Evolutionary conservation across 805 yeast genomes (phyloP).

Genomic region (Candida loeiensis): DNA sequence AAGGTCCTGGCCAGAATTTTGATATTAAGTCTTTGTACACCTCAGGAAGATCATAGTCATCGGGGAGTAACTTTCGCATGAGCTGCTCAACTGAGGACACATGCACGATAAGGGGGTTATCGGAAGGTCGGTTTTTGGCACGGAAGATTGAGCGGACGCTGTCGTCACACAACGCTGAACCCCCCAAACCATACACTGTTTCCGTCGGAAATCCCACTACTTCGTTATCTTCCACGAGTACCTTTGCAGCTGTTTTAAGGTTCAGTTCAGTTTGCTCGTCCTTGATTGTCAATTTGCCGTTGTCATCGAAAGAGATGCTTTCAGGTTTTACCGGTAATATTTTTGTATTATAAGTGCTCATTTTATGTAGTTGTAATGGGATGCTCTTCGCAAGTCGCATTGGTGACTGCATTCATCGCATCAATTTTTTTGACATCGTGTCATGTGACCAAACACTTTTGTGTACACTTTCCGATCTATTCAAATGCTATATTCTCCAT

Average conservation of each 20-base stretch:
- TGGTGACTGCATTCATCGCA: conserved; percentile 5
- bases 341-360: conserved; percentile 22
- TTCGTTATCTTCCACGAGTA: conserved; percentile 43
- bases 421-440: background rate
- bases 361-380: background rate
- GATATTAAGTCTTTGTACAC: conserved; percentile 62
- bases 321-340: conserved; percentile 54
- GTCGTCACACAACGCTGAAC: conserved; percentile 69
- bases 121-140: conserved; percentile 93
- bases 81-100: conserved; percentile 76
- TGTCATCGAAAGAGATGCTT: conserved; percentile 46
- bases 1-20: conserved; percentile 94
- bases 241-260: conserved; percentile 55
- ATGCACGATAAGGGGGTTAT: conserved; percentile 91
- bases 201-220: conserved; percentile 96
- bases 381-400: conserved; percentile 2
- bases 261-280: conserved; percentile 52
- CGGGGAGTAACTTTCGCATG: conserved; percentile 51
- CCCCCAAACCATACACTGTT: conserved; percentile 95
- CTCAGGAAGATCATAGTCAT: conserved; percentile 55
- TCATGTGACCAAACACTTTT: background rate
- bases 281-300: conserved; percentile 36
- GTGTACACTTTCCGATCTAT: background rate
- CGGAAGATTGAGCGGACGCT: conserved; percentile 73
- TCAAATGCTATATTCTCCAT: conserved; percentile 46